Evolutionary conservation across 306 rosid genomes (phyloP), one percentile per base, ranked within the genome.

Genomic region (Betula pendula): DNA sequence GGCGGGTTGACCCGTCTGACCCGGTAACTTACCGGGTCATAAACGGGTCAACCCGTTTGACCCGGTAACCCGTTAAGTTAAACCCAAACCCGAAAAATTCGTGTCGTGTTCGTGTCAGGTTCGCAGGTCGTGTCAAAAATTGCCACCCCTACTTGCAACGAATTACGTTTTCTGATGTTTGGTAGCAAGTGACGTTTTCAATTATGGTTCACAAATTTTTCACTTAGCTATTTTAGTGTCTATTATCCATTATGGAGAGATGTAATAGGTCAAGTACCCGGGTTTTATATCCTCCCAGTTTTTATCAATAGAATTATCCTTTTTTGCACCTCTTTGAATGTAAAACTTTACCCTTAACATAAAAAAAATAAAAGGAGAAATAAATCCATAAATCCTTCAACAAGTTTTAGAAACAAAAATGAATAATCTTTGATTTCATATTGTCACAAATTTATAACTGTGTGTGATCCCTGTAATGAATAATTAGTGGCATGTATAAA

Each of bases 391-490:
- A 19, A 66, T 38, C 29, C n/a, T 35, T 19, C 48, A 5, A 66
- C 49, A 66, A 63, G 70, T 3, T 6, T 31, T n/a, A 62, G 13
- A 31, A 17, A 35, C 68, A 31, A 62, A 62, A 53, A 59, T 71
- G 8, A 42, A 81, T 71, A 80, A 73, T 69, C 56, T 43, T 73
- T 77, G 81, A 79, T 79, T 86, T 83, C 84, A 83, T 75, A 15
- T 68, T 24, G 73, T 85, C 80, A 79, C 81, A 84, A 81, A 86
- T 86, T 67, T 88, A 88, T 92, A 84, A 77, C 78, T 22, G 84
- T 83, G n/a, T n/a, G 71, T 52, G 81, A 81, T 55, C 59, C 82
- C 81, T 83, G 79, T 81, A 77, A 65, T 51, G 45, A 40, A 27
- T n/a, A n/a, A n/a, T 33, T 27, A 13, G 44, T 74, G 70, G 68